phyloP scores from a whole-genome alignment of 106 monocot species.

The Dioscorea zingiberensis region DNA sequence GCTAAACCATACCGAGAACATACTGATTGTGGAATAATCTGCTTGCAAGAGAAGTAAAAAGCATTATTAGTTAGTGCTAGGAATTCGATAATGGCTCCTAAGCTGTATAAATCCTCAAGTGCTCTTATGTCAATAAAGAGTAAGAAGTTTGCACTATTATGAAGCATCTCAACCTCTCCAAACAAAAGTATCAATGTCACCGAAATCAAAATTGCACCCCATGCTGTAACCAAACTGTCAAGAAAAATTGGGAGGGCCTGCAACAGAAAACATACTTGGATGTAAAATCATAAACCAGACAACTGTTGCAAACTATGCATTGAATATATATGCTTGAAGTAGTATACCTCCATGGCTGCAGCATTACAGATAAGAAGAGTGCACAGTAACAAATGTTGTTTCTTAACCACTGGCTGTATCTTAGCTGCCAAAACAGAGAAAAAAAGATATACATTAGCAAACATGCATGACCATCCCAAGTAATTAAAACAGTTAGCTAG shows the following conservation, averaged over 20 bases:
- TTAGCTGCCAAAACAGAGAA: constrained; percentile 41
- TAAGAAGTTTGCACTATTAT: too few species aligned
- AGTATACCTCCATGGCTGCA: constrained; percentile 90
- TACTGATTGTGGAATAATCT: constrained; percentile 92
- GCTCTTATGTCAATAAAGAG: too few species aligned
- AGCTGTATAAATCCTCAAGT: too few species aligned
- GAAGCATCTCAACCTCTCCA: constrained; percentile 59
- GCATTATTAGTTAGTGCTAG: too few species aligned
- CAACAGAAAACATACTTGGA: constrained; percentile 5
- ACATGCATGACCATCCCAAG: neutral
- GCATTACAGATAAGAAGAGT: constrained; percentile 97
- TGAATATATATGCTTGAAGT: neutral
- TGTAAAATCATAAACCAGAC: neutral
- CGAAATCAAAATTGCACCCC: constrained; percentile 92
- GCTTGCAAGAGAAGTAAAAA: neutral
- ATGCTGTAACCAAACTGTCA: constrained; percentile 75
- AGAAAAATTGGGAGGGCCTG: constrained; percentile 96
- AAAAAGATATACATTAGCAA: neutral
- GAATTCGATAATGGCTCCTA: too few species aligned
- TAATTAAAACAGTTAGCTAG: too few species aligned
- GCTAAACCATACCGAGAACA: constrained; percentile 90
- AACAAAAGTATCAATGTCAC: constrained; percentile 92
- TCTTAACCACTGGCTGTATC: constrained; percentile 83
- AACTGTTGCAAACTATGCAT: neutral
- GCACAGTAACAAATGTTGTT: constrained; percentile 80